Evolutionary conservation across 1,139 yeast species (phyloP), one percentile per base, ranked within the genome.

Genomic region (Yamadazyma sp.): DNA sequence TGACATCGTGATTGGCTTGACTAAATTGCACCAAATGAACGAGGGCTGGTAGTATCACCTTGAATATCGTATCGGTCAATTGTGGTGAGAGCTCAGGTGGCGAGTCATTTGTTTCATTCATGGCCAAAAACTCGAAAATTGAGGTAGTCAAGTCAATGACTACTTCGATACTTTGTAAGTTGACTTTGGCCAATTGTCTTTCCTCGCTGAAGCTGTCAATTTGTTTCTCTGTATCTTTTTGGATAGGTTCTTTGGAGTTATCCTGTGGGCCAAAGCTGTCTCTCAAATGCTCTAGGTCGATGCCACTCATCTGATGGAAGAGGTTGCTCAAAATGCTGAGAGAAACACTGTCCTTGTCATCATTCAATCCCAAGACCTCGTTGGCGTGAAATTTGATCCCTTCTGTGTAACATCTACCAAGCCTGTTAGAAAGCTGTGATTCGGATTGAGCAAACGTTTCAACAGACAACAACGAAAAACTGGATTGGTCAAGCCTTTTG

Each of bases 111-210:
- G 49, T 42, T 12, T 50, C 73, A 37, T 58, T 56, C 8, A 60
- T 46, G 3, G 75, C 64, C 30, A 69, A 55, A 39, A 58, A 82
- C 56, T 91, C 97, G 50, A 87, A 76, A 6, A 83, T 66, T 1
- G 92, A 83, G 1, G 96, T 81, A 25, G 87, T 68, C 27, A 91
- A 61, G 55, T 91, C 97, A 29, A 89, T 64, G 0, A 85, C 70
- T 1, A 83, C 72, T 51, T 87, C 95, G 24, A 86, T 66, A 3
- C 85, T 73, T 56, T 80, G 82, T 34, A 84, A 61, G 36, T 77
- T 73, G 31, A 76, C 63, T 49, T 79, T 74, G 6, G 87, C 81
- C 14, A 58, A 59, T 8, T 65, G 59, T 38, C 63, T 66, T 30
- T 70, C 75, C 12, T 56, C 54, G 1, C 64, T 51, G 16, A 55